Evolutionary conservation across 129 eudicot species (phyloP).

Genomic region (Chrysanthemum makinoi): DNA sequence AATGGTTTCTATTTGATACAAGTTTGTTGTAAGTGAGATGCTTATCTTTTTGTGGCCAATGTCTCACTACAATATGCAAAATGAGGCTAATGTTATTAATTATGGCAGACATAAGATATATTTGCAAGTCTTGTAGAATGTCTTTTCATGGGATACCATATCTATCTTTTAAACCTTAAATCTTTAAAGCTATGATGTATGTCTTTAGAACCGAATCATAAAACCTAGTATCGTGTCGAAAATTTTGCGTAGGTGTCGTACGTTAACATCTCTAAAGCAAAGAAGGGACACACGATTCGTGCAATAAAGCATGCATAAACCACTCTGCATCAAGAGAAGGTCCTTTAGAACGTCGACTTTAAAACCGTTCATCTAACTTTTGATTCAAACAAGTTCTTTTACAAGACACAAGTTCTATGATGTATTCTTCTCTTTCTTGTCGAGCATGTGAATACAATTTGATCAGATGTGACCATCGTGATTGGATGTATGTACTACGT

Average conservation of each 20-base stretch:
- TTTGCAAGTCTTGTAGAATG: neutral
- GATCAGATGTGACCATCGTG: too few species aligned
- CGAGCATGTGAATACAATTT: too few species aligned
- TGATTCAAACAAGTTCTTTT: too few species aligned
- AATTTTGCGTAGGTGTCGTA: neutral
- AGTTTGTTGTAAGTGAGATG: slow-evolving; percentile 14
- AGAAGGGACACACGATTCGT: neutral
- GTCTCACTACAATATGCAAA: slow-evolving; percentile 24
- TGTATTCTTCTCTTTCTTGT: too few species aligned
- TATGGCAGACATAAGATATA: slow-evolving; percentile 24
- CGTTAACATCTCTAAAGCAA: neutral
- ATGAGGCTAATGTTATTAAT: slow-evolving; percentile 7
- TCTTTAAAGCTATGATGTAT: slow-evolving; percentile 7
- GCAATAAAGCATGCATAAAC: neutral
- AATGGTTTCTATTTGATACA: slow-evolving; percentile 32
- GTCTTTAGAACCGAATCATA: neutral
- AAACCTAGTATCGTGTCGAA: slow-evolving; percentile 12
- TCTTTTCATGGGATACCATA: slow-evolving; percentile 11
- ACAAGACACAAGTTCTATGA: too few species aligned
- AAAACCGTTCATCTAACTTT: too few species aligned
- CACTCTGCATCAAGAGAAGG: neutral
- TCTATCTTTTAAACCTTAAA: slow-evolving; percentile 10
- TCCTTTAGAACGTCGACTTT: too few species aligned
- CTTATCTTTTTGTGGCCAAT: slow-evolving; percentile 28
- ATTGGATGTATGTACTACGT: too few species aligned